Evolutionary conservation across 768 basidiomycete species (phyloP).

Genomic region (Tricholoma matsutake): DNA sequence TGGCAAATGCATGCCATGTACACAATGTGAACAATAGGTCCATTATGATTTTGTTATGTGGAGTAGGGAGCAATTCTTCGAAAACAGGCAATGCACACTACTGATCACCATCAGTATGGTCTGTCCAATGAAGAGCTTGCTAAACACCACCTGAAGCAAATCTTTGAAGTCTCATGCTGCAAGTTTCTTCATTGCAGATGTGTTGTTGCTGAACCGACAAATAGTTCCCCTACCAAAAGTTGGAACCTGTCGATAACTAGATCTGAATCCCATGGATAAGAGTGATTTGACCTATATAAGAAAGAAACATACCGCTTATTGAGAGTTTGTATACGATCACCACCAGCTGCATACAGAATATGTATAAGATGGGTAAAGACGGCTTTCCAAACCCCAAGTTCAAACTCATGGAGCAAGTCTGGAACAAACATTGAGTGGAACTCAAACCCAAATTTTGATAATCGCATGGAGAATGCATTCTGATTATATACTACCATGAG

Average conservation of each 20-base stretch:
- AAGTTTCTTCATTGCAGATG: constrained; percentile 9
- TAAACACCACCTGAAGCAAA: constrained; percentile 22
- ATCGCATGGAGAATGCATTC: too few relatives aligned
- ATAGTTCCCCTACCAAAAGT: too few relatives aligned
- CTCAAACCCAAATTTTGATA: background rate
- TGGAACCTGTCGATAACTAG: too few relatives aligned
- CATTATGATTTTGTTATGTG: constrained; percentile 15
- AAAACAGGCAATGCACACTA: constrained; percentile 11
- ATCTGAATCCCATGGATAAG: too few relatives aligned
- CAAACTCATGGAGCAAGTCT: constrained; percentile 4
- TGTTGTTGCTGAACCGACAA: too few relatives aligned
- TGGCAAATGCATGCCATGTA: constrained; percentile 24
- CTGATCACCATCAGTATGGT: background rate
- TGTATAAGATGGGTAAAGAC: constrained; percentile 22
- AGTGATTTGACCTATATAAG: too few relatives aligned
- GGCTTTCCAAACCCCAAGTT: constrained; percentile 22
- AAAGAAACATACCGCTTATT: constrained; percentile 9
- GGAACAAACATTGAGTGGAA: constrained; percentile 12
- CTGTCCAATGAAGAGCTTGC: background rate
- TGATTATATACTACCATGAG: too few relatives aligned
- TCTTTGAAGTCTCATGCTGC: constrained; percentile 29
- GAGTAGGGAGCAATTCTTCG: constrained; percentile 9
- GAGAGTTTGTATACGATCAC: constrained; percentile 5
- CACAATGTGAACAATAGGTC: constrained; percentile 15
- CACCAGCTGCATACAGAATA: constrained; percentile 12